Conservation (phyloP, 2,329 filamentous ascomycete species). For the Aphanocladium album region DNA sequence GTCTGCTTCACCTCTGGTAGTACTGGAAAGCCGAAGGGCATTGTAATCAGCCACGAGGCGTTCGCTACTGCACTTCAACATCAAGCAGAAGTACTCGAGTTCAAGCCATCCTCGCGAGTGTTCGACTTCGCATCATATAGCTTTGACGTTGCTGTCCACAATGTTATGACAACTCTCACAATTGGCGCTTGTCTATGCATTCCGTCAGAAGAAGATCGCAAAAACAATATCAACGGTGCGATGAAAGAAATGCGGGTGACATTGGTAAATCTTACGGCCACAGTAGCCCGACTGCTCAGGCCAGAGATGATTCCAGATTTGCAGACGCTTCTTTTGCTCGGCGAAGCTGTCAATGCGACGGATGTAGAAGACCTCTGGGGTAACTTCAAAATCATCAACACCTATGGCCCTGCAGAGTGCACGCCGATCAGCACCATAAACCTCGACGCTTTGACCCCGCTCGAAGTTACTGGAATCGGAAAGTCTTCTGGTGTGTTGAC, state of each 20-base stretch:
- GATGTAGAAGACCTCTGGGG: not conserved
- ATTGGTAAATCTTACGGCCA: not conserved
- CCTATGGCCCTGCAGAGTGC: conserved; percentile 9
- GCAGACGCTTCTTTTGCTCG: not conserved
- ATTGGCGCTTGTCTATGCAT: not conserved
- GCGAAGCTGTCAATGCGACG: not conserved
- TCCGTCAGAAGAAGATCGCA: not conserved
- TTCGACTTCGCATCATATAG: conserved; percentile 15
- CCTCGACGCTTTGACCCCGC: not conserved
- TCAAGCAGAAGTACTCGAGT: conserved; percentile 23
- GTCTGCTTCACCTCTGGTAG: conserved; percentile 42
- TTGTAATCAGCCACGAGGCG: conserved; percentile 38
- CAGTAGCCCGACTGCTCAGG: not conserved
- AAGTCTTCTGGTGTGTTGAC: not conserved
- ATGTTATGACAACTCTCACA: not conserved
- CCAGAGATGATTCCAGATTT: not conserved
- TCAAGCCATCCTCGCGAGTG: conserved; percentile 2
- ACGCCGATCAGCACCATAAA: not conserved
- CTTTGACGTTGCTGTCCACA: conserved; percentile 14
- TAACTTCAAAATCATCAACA: not conserved
- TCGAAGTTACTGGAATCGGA: not conserved
- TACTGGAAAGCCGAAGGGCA: conserved; percentile 50
- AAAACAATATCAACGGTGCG: not conserved
- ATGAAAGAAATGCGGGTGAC: not conserved
- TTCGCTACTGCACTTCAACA: conserved; percentile 35